Evolutionary conservation across 768 basidiomycete species (phyloP).

Genomic region (Inosperma sp.): DNA sequence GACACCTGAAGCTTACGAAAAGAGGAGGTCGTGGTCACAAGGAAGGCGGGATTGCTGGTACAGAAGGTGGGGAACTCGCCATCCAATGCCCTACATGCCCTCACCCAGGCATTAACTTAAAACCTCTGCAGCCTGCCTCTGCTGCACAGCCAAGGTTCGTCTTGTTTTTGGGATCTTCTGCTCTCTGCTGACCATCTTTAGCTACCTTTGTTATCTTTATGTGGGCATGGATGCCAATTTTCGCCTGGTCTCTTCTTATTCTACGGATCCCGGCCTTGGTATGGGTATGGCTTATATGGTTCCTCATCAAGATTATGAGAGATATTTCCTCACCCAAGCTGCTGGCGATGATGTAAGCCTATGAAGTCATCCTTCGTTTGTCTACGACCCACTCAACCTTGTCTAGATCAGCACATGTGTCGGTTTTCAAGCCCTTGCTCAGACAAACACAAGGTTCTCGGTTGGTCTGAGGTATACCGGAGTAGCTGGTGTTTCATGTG

Average conservation of each 20-base stretch:
- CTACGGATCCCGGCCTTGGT: too few species aligned
- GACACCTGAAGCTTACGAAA: constrained; percentile 20
- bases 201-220: too few species aligned
- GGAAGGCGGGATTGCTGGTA: constrained; percentile 9
- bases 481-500: too few species aligned
- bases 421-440: constrained; percentile 20
- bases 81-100: constrained; percentile 32
- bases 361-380: neutral
- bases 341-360: neutral
- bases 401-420: constrained; percentile 21
- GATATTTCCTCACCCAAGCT: neutral
- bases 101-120: constrained; percentile 24
- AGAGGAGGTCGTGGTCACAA: constrained; percentile 18
- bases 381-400: neutral
- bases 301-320: neutral
- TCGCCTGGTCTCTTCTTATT: neutral
- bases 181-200: too few species aligned
- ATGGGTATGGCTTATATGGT: neutral
- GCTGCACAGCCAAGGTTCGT: too few species aligned
- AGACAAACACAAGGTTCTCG: too few species aligned
- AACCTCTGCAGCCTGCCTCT: too few species aligned
- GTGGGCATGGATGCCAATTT: too few species aligned
- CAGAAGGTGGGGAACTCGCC: constrained; percentile 20
- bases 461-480: too few species aligned
- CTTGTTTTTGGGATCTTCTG: too few species aligned